phyloP scores from a whole-genome alignment of 2,329 filamentous ascomycete genomes.

The Coniosporium tulheliwenetii region DNA sequence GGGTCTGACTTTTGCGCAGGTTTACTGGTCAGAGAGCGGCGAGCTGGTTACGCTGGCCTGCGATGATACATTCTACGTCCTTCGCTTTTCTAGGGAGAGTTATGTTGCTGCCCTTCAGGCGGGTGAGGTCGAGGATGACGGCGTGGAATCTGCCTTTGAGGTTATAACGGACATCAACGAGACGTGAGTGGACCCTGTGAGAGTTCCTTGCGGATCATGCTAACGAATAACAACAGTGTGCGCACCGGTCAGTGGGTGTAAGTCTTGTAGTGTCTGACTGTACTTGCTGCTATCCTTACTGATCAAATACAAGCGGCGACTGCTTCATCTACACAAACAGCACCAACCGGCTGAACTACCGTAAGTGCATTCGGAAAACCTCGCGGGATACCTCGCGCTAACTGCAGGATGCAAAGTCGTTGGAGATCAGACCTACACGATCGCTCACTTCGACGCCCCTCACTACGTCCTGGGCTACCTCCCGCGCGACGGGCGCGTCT shows the following conservation, averaged over 20 bases:
- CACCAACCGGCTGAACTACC: slow-evolving; percentile 92
- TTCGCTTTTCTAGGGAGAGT: slow-evolving; percentile 79
- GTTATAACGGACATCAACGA: slow-evolving; percentile 93
- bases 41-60: slow-evolving; percentile 87
- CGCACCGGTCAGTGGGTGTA: slow-evolving; percentile 86
- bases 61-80: slow-evolving; percentile 87
- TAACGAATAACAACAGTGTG: slow-evolving; percentile 38
- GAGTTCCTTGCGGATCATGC: background rate
- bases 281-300: no score
- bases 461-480: slow-evolving; percentile 96
- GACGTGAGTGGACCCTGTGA: slow-evolving; percentile 34
- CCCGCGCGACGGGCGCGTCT: slow-evolving; percentile 85
- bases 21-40: slow-evolving; percentile 96
- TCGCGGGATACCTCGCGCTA: no score
- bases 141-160: slow-evolving; percentile 90
- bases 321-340: slow-evolving; percentile 98
- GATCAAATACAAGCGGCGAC: slow-evolving; percentile 42
- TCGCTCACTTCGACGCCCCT: slow-evolving; percentile 89
- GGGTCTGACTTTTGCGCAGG: slow-evolving; percentile 27
- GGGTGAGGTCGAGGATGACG: slow-evolving; percentile 74
- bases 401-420: slow-evolving; percentile 36
- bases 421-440: slow-evolving; percentile 92
- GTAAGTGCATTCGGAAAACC: no score
- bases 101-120: slow-evolving; percentile 72
- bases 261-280: no score